Base-by-base conservation (phyloP, 306 rosid species). In the Lathyrus aphaca region DNA sequence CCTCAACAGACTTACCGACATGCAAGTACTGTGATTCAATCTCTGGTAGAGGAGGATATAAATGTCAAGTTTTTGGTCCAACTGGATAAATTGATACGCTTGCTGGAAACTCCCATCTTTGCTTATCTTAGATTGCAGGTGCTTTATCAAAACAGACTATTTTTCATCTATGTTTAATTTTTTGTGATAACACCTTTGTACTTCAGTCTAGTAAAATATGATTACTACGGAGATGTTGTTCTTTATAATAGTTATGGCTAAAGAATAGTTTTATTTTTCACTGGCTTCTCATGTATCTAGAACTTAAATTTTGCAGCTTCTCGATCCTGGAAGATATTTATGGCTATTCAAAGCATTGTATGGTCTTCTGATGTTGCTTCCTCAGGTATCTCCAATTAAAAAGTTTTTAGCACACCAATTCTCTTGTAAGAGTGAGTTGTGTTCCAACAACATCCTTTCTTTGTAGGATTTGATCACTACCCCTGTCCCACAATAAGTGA, bases 291-390 rank as follows among this genome's bases (percentile, higher is more conserved):
- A 67, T 27, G 45, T 16, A 55, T 32, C 27, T 68, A 39, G 45
- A 80, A 64, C 40, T 21, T 16, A 73, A 45, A 29, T 76, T 78
- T 82, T 82, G 86, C 96, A 94, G 99, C 99, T 94, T 89, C 95
- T 94, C 3, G 99, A 94, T 77, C 97, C 97, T 61, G 96, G 86
- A 78, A 91, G 89, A 81, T 83, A 91, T 77, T 79, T 80, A 32
- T 94, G 88, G 96, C 76, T 94, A 79, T 83, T 94, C 79, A 94
- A 91, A 82, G 84, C 96, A 23, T 83, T 94, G 66, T 87, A 94
- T 78, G 99, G 99, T 64, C 95, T 94, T 81, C 75, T 94, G 73
- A 94, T 94, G 99, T 67, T 94, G 78, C 99, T 94, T 84, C 99
- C 99, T 64, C 99, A 94, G 99, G 99, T 93, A 76, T 75, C 54